A percentile compares a stretch with the other conserved stretches of the same genome.
phyloP scores from a whole-genome alignment of 495 filamentous ascomycete species.

The Amorphotheca resinae region DNA sequence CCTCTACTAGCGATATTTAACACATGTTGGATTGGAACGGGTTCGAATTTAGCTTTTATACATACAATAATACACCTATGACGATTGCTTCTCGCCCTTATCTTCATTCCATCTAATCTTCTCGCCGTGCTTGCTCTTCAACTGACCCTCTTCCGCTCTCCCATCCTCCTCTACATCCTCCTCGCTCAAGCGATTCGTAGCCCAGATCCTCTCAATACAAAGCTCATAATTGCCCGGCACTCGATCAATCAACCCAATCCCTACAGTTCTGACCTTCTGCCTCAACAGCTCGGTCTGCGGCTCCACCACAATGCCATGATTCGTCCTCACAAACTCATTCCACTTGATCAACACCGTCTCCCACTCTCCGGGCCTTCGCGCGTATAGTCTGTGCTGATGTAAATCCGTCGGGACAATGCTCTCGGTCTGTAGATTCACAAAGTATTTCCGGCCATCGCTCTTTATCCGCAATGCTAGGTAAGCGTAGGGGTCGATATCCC shows the following conservation, averaged over 20 bases:
- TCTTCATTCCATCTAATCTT: constrained; percentile 31
- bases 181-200: constrained; percentile 43
- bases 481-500: constrained; percentile 79
- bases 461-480: constrained; percentile 86
- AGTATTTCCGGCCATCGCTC: constrained; percentile 83
- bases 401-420: constrained; percentile 83
- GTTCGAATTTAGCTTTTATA: too few species aligned
- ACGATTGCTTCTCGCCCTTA: background rate
- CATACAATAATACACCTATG: background rate
- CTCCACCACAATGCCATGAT: constrained; percentile 78
- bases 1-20: too few species aligned
- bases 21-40: too few species aligned
- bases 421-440: constrained; percentile 92
- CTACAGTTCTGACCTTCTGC: constrained; percentile 72
- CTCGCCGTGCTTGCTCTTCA: constrained; percentile 36
- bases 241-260: constrained; percentile 80
- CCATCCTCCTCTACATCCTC: constrained; percentile 25
- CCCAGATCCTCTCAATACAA: constrained; percentile 76
- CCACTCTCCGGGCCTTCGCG: constrained; percentile 72
- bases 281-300: constrained; percentile 79
- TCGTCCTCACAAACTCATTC: constrained; percentile 88
- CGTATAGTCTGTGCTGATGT: constrained; percentile 87
- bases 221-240: constrained; percentile 79
- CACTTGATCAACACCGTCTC: constrained; percentile 84
- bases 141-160: constrained; percentile 17